These are phyloP conservation scores for Tuber microsphaerosporum DNA, from an alignment of 495 filamentous ascomycete genomes.

Conservation along the genomic window DNA sequence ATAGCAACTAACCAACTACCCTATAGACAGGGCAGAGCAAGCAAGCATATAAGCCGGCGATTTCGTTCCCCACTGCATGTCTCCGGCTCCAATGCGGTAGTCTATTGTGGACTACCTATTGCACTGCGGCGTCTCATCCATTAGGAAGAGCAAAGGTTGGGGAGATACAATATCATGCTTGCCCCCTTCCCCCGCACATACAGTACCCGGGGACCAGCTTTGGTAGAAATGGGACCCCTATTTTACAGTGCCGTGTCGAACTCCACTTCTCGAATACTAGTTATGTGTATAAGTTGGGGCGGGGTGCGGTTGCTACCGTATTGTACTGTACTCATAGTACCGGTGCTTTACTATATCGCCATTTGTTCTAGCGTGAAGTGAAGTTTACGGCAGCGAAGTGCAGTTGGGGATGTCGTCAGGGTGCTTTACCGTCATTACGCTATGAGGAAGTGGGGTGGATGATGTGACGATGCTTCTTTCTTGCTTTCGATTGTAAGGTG, in stretches of 20 bases:
- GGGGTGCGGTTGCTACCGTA: not conserved
- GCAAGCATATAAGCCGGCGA: not conserved
- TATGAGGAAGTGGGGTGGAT: not conserved
- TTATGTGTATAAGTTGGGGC: not conserved
- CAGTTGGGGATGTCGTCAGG: not conserved
- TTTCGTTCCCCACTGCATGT: not conserved
- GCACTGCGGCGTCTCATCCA: not conserved
- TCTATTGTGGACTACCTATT: not conserved
- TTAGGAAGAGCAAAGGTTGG: not conserved
- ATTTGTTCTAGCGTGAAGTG: not conserved
- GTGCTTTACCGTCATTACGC: not conserved
- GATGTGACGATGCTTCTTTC: not conserved
- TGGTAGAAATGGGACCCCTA: not conserved
- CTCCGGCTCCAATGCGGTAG: not conserved
- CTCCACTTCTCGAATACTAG: not conserved
- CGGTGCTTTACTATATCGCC: not conserved
- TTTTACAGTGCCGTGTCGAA: not conserved
- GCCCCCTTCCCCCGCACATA: not conserved
- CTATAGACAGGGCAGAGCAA: not conserved
- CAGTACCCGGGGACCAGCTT: not conserved
- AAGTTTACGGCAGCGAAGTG: not conserved
- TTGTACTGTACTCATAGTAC: not conserved
- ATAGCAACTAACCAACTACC: not conserved
- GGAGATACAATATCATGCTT: not conserved
- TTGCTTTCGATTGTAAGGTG: not conserved